Base-by-base conservation (phyloP, 306 rosid genomes). In the Psophocarpus tetragonolobus region DNA sequence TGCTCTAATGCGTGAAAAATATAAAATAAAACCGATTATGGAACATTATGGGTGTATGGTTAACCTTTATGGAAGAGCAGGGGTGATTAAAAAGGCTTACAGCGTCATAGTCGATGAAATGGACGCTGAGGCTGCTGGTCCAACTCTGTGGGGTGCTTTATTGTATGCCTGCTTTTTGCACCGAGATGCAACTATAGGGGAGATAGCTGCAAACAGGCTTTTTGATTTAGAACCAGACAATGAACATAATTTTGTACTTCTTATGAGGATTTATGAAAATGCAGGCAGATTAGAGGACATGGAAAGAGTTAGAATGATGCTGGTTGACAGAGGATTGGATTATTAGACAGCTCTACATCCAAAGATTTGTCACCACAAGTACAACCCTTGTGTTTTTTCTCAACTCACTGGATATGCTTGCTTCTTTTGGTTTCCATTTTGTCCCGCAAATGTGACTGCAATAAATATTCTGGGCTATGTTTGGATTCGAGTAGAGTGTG, bases 81-180 rank as follows among this genome's bases (percentile, higher is more conserved):
- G 97, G n/a, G 20, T 85, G 67, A 79, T 91, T 61, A 50, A 84
- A 83, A 88, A 91, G 77, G 98, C 97, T 62, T 88, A 89, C 64
- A 44, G 81, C 21, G 36, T 92, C 71, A 82, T 95, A 64, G 71
- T 45, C 17, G 79, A 87, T 27, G 78, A 38, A 69, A 83, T 91
- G 86, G 85, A 79, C 73, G 65, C 88, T 56, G 92, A 88, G 79
- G 92, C 88, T 38, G 97, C 91, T 38, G 90, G 94, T 68, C 92
- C 98, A 48, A 92, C 98, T 0, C 83, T 88, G 48, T 95, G 98
- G 97, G 97, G 97, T 60, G 98, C 97, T 35, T 61, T 95, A 74
- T 78, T 92, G 48, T 91, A 87, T 87, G 91, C 97, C 24, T 92
- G 97, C 73, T 76, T 47, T 87, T 82, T 89, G 58, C 93, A 87